These are phyloP conservation scores for Triticum aestivum DNA, from an alignment of 176 grass and related monocot species.

Conservation along the genomic window IWGSC_CS_RefSeq_v2.1 NC_057808.1:437138825-437139324, in stretches of 20 bases:
- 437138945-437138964: neutral
- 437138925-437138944: neutral
- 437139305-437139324: no score
- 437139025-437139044: neutral
- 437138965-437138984: slow-evolving; percentile 1
- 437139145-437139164: neutral
- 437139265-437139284: neutral
- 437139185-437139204: neutral
- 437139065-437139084: neutral
- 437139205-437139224: neutral
- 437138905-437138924: neutral
- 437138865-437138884: neutral
- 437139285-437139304: neutral
- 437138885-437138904: neutral
- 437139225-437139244: neutral
- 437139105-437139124: neutral
- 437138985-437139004: neutral
- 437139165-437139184: neutral
- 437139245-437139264: neutral
- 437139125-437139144: neutral
- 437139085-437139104: neutral
- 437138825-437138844: neutral
- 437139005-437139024: slow-evolving; percentile 3
- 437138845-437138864: neutral
- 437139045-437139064: neutral